Evolutionary conservation across 345 rosid genomes (phyloP).

Genomic region (Melaleuca alternifolia): DNA sequence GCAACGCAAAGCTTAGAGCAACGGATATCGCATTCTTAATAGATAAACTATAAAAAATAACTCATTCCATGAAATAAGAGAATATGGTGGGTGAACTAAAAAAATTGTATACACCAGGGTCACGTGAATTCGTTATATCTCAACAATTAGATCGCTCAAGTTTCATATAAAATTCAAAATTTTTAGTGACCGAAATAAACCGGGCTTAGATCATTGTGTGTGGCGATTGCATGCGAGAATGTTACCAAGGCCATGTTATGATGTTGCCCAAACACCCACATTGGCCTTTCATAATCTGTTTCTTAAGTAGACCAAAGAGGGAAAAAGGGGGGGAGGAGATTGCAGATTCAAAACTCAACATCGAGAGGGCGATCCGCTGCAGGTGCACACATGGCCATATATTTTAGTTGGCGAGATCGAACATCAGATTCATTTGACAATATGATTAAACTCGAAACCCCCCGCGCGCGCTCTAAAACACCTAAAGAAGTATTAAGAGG

Average conservation of each 20-base stretch:
- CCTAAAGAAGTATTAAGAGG: too few species aligned
- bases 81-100: fast-evolving
- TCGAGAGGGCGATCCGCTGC: neutral
- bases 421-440: neutral
- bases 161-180: neutral
- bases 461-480: neutral
- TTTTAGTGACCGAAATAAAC: neutral
- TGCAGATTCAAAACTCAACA: neutral
- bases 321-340: neutral
- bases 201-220: neutral
- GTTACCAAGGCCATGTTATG: neutral
- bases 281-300: neutral
- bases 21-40: too few species aligned
- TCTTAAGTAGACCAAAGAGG: neutral
- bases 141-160: fast-evolving
- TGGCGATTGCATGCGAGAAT: neutral
- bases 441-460: neutral
- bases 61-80: too few species aligned
- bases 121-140: neutral
- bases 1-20: neutral
- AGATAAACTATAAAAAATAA: too few species aligned
- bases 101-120: neutral
- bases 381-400: neutral
- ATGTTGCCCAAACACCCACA: neutral
- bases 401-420: neutral